These are phyloP conservation scores for Herpetomonas samuelpessoai DNA, from an alignment of 208 protist species.

Conservation along the genomic window DNA sequence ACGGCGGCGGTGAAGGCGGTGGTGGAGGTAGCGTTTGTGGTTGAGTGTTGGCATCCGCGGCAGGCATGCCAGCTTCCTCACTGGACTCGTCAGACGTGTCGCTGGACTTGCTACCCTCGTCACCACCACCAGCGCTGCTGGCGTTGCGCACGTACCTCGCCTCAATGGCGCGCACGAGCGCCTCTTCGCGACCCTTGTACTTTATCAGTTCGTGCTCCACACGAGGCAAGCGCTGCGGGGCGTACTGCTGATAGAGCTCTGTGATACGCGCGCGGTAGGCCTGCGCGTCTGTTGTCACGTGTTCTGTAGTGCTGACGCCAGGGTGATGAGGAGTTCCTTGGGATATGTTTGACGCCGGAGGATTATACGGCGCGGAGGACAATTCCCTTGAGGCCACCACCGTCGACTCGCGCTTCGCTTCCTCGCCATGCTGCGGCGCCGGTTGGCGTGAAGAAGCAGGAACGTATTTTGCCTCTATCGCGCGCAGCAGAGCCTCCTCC, in stretches of 20 bases:
- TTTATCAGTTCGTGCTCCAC: constrained; percentile 38
- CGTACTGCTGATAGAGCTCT: constrained; percentile 36
- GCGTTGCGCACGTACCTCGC: neutral
- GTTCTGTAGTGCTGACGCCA: neutral
- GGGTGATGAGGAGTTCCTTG: too few relatives aligned
- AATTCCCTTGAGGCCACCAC: too few relatives aligned
- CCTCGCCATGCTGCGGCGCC: constrained; percentile 9
- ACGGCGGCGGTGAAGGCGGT: too few relatives aligned
- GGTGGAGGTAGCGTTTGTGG: too few relatives aligned
- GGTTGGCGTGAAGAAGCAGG: neutral
- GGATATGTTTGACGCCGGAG: too few relatives aligned
- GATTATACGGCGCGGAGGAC: too few relatives aligned
- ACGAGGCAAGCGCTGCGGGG: constrained; percentile 27
- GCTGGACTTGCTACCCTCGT: neutral
- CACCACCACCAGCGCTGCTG: neutral
- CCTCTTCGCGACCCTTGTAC: constrained; percentile 46
- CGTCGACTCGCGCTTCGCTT: neutral
- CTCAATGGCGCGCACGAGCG: constrained; percentile 17
- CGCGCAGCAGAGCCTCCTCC: constrained; percentile 27
- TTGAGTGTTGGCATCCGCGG: too few relatives aligned
- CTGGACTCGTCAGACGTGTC: too few relatives aligned
- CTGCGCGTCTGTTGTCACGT: neutral
- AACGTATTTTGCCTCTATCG: constrained; percentile 3
- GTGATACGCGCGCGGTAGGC: constrained; percentile 26
- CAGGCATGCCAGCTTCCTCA: too few relatives aligned